Evolutionary conservation across 176 grass and related monocot genomes (phyloP), one percentile per base, ranked within the genome.

Genomic region (Oropetium thomaeum): DNA sequence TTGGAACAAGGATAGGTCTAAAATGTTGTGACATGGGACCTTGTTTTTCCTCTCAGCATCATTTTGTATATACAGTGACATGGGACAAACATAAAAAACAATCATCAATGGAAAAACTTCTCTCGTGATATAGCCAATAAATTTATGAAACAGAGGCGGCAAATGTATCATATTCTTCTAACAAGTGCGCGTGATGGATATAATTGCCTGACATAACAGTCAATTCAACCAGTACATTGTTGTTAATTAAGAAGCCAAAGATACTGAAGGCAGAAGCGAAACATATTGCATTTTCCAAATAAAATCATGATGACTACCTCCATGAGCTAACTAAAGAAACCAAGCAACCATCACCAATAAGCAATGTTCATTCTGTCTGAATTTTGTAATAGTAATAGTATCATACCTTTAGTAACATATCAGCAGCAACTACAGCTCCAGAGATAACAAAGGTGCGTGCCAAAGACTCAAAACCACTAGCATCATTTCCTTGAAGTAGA

Each of bases 401-500:
- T 34, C 14, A 69, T 85, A 99, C 96, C 92, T 96, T 99, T 23
- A 99, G 87, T 71, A 99, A 86, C 58, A 94, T 79, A 83, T 99
- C 96, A 33, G 96, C 89, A 79, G 81, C 74, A 90, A 99, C 82
- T 33, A 96, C 93, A 71, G 89, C 92, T 48, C 92, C 92, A 59
- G 96, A 92, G 51, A 92, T 81, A 22, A 92, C 87, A 88, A 96
- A 99, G 30, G 96, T 99, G 8, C 87, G 87, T 25, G 84, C 90
- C 72, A 99, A 82, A 87, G 92, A 87, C 22, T 99, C 96, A 34
- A 92, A 74, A 25, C 92, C 96, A 71, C 80, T 81, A 9, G 92
- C 77, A 82, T 99, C 77, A 85, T 99, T 96, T 92, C 96, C 96
- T 92, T 99, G 92, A 76, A 99, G 89, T 60, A 99, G 71, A 90